Evolutionary conservation across 2,329 filamentous ascomycete genomes (phyloP), one percentile per base, ranked within the genome.

Genomic region (Penicillium verrucosum): DNA sequence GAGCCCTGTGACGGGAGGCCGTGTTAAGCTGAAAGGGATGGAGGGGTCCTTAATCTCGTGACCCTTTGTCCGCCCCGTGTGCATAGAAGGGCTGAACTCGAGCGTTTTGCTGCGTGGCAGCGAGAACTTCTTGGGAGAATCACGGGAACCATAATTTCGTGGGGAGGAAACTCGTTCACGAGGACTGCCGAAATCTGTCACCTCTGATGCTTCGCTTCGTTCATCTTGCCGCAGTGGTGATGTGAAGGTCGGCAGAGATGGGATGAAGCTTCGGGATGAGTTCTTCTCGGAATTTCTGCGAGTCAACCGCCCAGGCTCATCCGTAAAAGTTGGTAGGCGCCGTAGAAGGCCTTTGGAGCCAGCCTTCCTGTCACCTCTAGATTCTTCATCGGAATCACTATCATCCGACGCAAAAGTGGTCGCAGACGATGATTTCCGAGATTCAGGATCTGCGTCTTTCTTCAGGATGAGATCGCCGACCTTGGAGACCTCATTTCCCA

Each of bases 401-500:
- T 78, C 73, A 30, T 81, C 79, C 6, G 80, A 82, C 12, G 75
- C 70, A 54, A 73, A 58, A 36, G 74, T 78, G 2, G 77, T 78
- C 46, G 73, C 71, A 45, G 81, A 79, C 52, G 72, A 78, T 46
- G 68, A 76, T 61, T 70, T 71, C 42, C 69, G 70, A 55, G 75
- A 77, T 61, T 77, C 75, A 12, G 75, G 71, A 32, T 67, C 71
- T 23, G 73, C 68, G 32, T 88, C 85, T 65, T 81, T 83, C 62
- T 81, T 82, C 71, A 85, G 78, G 23, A 87, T 81, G 42, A 83
- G 78, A 48, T 85, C 84, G 16, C 84, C 82, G 34, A 87, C 80
- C 65, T 82, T 84, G 0, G 83, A 81, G 8, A 86, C 80, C 65
- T 88, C 85, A 59, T 79, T 81, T n/a, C 83, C 82, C 3, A 95